phyloP scores from a whole-genome alignment of 768 basidiomycete species.

The Mycena rebaudengoi region DNA sequence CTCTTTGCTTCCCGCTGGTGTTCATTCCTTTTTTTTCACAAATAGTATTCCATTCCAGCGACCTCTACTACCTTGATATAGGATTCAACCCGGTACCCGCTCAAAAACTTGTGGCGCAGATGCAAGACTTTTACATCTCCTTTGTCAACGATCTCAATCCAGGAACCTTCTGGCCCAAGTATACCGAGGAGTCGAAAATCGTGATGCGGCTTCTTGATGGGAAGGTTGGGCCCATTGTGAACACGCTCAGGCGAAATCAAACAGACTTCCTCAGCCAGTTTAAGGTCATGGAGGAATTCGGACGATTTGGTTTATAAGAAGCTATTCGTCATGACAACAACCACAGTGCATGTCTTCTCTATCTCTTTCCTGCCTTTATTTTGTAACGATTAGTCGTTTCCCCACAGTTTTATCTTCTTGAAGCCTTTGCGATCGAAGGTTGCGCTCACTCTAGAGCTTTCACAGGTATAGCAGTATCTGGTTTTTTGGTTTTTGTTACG shows the following conservation, averaged over 20 bases:
- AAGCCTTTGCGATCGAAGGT: neutral
- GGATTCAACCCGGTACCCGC: neutral
- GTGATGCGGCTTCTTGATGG: no score
- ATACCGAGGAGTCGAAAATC: neutral
- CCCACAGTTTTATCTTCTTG: neutral
- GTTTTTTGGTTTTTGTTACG: no score
- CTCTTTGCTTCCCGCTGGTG: no score
- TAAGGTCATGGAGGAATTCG: no score
- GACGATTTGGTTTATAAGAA: no score
- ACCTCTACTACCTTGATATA: constrained; percentile 11
- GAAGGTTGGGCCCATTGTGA: no score
- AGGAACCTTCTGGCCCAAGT: neutral
- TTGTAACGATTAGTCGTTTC: neutral
- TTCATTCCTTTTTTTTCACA: no score
- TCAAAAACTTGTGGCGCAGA: neutral
- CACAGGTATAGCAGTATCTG: neutral
- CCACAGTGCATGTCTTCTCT: neutral
- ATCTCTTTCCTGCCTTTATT: no score
- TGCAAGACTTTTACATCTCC: constrained; percentile 13
- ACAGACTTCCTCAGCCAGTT: no score
- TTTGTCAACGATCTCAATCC: constrained; percentile 2
- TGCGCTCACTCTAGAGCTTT: neutral
- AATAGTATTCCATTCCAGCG: constrained; percentile 5
- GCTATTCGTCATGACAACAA: neutral
- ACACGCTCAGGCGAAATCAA: no score